Base-by-base conservation (phyloP, 2,329 filamentous ascomycete species). In the Colletotrichum liaoningense region DNA sequence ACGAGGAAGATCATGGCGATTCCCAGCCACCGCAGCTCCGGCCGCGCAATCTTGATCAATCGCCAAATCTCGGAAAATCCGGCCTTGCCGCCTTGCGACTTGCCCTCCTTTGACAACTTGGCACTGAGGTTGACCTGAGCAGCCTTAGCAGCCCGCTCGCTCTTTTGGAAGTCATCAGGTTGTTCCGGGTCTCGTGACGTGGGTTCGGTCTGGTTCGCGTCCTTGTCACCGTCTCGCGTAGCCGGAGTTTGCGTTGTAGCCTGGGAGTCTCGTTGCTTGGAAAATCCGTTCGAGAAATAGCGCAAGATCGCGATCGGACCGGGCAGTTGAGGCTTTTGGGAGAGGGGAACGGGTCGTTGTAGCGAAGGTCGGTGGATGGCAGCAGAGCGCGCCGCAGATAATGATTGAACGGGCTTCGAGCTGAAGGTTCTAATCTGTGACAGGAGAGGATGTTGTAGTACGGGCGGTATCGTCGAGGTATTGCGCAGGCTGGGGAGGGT, bases 101-200 rank as follows among this genome's bases (percentile, higher is more conserved):
- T 91, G 24, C 94, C 93, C 76, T 97, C 94, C 80, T 95, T 98
- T 58, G 94, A 95, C 63, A 99, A 86, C 76, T 94, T 94, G 16
- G 97, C 97, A 75, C 93, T 92, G 78, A 98, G 86, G 81, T 99
- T 97, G 77, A 99, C 88, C 79, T 98, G 93, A 2, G 95, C 93
- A 12, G 95, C 97, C 79, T 95, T 92, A 14, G 92, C 90, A 42
- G 95, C 97, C 82, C 93, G 96, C 81, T 97, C 96, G 72, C 94
- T 95, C 77, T 92, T 89, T 67, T 90, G 86, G 58, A 90, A 89
- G 19, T 85, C 83, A 35, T 83, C 71, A 62, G 82, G 77, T 59
- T 88, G 83, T 63, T 84, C 81, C 72, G 28, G 46, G 26, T 71
- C 60, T 26, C 57, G 67, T n/a, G 12, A 19, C 4, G 30, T 19